These are phyloP conservation scores for Acer campestre DNA, from an alignment of 345 rosid genomes.

Conservation along the genomic window DNA sequence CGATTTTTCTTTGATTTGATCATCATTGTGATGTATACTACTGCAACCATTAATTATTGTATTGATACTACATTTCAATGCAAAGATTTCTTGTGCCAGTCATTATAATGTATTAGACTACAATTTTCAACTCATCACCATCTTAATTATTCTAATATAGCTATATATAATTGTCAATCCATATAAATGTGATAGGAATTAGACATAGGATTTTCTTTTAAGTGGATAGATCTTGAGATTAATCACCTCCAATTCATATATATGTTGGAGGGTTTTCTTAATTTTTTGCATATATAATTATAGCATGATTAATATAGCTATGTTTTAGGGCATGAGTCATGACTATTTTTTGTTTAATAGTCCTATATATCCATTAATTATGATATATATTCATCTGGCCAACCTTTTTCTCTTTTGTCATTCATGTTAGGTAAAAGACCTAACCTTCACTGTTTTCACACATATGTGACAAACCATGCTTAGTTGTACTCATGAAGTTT, in stretches of 20 bases:
- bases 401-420: slow-evolving; percentile 10
- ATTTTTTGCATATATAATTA: background rate
- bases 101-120: background rate
- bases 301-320: background rate
- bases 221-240: background rate
- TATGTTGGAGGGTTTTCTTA: background rate
- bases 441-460: slow-evolving; percentile 36
- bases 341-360: background rate
- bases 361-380: background rate
- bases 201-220: background rate
- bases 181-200: background rate
- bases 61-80: background rate
- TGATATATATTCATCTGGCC: background rate
- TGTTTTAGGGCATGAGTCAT: background rate
- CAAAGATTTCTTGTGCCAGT: background rate
- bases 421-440: slow-evolving; percentile 41
- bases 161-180: background rate
- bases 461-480: slow-evolving; percentile 32
- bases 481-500: slow-evolving; percentile 38
- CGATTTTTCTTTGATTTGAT: background rate
- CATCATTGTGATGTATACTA: background rate
- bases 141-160: too few relatives aligned
- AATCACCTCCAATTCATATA: too few relatives aligned
- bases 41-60: background rate
- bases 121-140: background rate